Evolutionary conservation across 768 basidiomycete species (phyloP).

Genomic region (Lactarius trivialis): DNA sequence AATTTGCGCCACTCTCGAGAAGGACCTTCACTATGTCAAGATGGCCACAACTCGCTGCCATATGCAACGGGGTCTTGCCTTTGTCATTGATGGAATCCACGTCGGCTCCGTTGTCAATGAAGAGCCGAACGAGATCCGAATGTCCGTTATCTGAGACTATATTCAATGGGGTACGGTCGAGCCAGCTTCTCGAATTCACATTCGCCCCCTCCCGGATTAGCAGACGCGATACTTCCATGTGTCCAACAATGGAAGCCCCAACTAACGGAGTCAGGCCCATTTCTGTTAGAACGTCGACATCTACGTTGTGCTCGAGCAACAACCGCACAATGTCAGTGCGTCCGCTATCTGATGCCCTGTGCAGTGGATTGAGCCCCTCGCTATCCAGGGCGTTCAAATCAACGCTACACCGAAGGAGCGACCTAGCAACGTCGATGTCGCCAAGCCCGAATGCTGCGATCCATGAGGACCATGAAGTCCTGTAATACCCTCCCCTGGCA

Average conservation of each 20-base stretch:
- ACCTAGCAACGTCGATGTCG: neutral
- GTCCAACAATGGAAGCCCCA: neutral
- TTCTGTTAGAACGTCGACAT: neutral
- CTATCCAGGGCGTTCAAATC: neutral
- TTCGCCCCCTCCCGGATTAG: neutral
- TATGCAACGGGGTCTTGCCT: neutral
- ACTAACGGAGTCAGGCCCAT: accelerated
- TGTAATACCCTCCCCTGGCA: neutral
- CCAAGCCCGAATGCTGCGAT: neutral
- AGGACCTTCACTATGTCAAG: neutral
- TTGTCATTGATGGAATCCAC: neutral
- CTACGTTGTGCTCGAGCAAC: neutral
- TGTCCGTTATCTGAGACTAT: neutral
- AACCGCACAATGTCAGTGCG: neutral
- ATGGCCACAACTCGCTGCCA: neutral
- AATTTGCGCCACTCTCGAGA: neutral
- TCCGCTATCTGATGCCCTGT: neutral
- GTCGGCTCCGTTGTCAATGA: neutral
- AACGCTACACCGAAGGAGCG: neutral
- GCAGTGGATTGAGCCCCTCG: neutral
- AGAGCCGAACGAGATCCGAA: neutral
- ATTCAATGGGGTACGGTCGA: neutral
- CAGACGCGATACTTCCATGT: neutral
- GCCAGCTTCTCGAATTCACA: neutral
- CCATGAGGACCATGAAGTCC: accelerated